Percentiles rank a stretch among this genome's conserved stretches.
phyloP scores from a whole-genome alignment of 1,284 basidiomycete species.

The Papiliotrema laurentii region DNA sequence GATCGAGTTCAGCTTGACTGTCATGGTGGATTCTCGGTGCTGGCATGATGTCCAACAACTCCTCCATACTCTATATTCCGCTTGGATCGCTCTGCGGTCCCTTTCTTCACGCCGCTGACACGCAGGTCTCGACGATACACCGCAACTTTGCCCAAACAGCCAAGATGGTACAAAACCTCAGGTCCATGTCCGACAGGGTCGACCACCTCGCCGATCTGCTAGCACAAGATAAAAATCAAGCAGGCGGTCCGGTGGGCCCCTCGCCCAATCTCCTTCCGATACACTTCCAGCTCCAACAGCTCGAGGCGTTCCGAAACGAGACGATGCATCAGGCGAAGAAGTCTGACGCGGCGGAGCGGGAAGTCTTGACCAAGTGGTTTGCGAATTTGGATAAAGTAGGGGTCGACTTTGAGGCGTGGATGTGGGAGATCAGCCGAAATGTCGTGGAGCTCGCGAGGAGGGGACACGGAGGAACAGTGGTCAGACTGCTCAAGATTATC shows the following conservation, averaged over 20 bases:
- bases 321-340: constrained; percentile 88
- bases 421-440: constrained; percentile 71
- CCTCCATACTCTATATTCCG: too few relatives aligned
- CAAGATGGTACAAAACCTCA: constrained; percentile 88
- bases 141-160: constrained; percentile 92
- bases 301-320: constrained; percentile 90
- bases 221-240: constrained; percentile 58
- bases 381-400: constrained; percentile 80
- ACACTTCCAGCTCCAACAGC: constrained; percentile 81
- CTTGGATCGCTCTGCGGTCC: not conserved
- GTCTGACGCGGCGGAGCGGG: constrained; percentile 56
- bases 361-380: constrained; percentile 73
- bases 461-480: constrained; percentile 76
- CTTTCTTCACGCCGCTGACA: not conserved
- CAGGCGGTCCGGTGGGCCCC: constrained; percentile 69
- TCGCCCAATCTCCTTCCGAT: constrained; percentile 83
- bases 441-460: constrained; percentile 75
- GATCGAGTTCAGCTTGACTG: too few relatives aligned
- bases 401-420: constrained; percentile 79
- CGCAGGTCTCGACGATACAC: constrained; percentile 88
- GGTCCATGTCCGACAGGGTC: constrained; percentile 82
- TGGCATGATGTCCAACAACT: too few relatives aligned
- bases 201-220: constrained; percentile 75
- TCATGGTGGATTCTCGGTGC: too few relatives aligned
- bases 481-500: constrained; percentile 87